These are phyloP conservation scores for Ophiognomonia clavigignenti-juglandacearum DNA, from an alignment of 2,329 filamentous ascomycete species.

Conservation along the genomic window DNA sequence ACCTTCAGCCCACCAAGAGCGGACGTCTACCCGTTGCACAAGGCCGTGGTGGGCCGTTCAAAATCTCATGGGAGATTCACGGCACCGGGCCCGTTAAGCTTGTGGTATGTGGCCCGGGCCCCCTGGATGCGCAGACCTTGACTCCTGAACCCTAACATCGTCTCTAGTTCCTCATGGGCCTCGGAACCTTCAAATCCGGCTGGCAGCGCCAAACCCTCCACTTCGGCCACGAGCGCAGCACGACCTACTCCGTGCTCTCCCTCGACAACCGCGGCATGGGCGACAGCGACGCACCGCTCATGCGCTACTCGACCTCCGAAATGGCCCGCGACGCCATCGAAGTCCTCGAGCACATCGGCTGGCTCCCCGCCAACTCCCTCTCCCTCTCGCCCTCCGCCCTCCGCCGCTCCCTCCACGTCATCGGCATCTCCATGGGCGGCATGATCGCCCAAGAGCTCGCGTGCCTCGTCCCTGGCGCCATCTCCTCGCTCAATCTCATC, in stretches of 20 bases:
- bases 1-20: slow-evolving; percentile 58
- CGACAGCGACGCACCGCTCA: slow-evolving; percentile 68
- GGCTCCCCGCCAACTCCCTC: slow-evolving; percentile 37
- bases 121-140: neutral
- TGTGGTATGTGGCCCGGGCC: slow-evolving; percentile 66
- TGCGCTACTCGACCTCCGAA: slow-evolving; percentile 74
- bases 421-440: slow-evolving; percentile 80
- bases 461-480: slow-evolving; percentile 43
- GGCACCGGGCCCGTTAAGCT: slow-evolving; percentile 68
- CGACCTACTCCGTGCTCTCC: slow-evolving; percentile 68
- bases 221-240: slow-evolving; percentile 67
- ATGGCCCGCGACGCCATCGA: slow-evolving; percentile 80
- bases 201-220: slow-evolving; percentile 83
- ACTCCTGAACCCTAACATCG: neutral
- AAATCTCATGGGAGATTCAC: slow-evolving; percentile 76
- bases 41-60: slow-evolving; percentile 67
- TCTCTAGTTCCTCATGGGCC: slow-evolving; percentile 71
- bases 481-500: slow-evolving; percentile 54
- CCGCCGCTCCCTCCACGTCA: slow-evolving; percentile 53
- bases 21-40: slow-evolving; percentile 62
- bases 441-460: slow-evolving; percentile 88
- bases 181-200: slow-evolving; percentile 61
- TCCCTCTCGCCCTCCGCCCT: slow-evolving; percentile 17
- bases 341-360: slow-evolving; percentile 63
- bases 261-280: slow-evolving; percentile 86